A percentile compares a stretch with the other conserved stretches of the same genome.
Evolutionary conservation across 345 rosid genomes (phyloP).

Genomic region (Melaleuca alternifolia): DNA sequence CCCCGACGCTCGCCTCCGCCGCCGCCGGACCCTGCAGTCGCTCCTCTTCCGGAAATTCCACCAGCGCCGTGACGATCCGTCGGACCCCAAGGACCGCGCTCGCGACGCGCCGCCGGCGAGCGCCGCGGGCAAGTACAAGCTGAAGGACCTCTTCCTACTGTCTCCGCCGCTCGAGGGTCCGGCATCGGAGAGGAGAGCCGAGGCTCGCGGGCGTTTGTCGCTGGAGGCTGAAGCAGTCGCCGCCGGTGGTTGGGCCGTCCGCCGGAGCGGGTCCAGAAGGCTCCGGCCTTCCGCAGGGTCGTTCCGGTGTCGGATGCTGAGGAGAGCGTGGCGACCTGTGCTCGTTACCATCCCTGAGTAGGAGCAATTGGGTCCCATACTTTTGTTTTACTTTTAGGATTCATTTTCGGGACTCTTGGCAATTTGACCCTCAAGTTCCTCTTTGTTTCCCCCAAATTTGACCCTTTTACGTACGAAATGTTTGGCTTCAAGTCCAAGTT

Average conservation of each 20-base stretch:
- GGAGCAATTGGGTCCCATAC: neutral
- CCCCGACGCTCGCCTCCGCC: slow-evolving; percentile 65
- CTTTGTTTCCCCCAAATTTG: neutral
- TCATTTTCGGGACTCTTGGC: neutral
- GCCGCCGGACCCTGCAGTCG: slow-evolving; percentile 79
- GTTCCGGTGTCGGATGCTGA: slow-evolving; percentile 47
- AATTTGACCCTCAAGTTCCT: neutral
- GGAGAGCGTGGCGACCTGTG: slow-evolving; percentile 78
- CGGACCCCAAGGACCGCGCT: neutral
- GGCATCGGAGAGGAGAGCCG: slow-evolving; percentile 3
- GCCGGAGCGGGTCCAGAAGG: slow-evolving; percentile 29
- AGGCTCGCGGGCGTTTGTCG: slow-evolving; percentile 12
- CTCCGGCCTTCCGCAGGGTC: slow-evolving; percentile 29
- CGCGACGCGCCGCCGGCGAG: slow-evolving; percentile 8
- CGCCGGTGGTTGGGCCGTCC: slow-evolving; percentile 5
- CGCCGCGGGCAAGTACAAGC: slow-evolving; percentile 24
- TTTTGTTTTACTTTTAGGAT: neutral
- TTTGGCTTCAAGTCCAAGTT: neutral
- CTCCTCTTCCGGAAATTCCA: slow-evolving; percentile 33
- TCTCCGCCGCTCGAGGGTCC: slow-evolving; percentile 48
- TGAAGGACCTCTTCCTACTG: slow-evolving; percentile 48
- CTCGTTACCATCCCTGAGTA: slow-evolving; percentile 70
- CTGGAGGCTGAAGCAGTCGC: neutral
- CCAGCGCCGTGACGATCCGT: neutral
- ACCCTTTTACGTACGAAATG: neutral